Base-by-base conservation (phyloP, 768 basidiomycete genomes). In the Imleria badia region DNA sequence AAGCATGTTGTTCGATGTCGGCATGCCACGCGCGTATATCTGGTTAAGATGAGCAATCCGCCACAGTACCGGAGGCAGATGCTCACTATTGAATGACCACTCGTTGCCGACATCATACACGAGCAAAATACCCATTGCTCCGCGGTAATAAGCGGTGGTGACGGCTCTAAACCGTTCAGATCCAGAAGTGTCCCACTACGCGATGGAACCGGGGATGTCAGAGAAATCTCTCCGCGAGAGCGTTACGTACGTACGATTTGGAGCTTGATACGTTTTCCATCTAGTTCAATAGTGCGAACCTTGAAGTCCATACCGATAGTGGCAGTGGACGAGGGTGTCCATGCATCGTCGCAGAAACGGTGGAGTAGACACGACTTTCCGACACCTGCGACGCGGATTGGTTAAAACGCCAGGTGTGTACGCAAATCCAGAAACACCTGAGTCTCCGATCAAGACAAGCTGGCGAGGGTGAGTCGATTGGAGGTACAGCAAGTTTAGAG, bases 291-390 rank as follows among this genome's bases (percentile, higher is more conserved):
- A 48, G 95, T 98, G 31, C 96, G 87, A 75, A 98, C 98, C 87
- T 95, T 96, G 82, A 97, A 97, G 83, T 97, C 94, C 62, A 98
- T 95, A 55, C 96, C 97, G 72, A 99, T 99, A 52, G 97, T 99
- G 53, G 95, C 97, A 75, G 98, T 98, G 79, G 97, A 98, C 41
- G 91, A 94, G 45, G 95, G 95, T 33, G 97, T 98, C 94, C 95
- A 99, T 60, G 95, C 91, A 75, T 99, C 97, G 78, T 98, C 97
- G 71, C 94, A 98, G 84, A 99, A 99, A 60, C 94, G 89, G 57
- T 94, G 82, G 48, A 94, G 79, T 17, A 94, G 81, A 76, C 91
- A 94, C 26, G 95, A 98, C 80, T 99, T 95, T 59, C 96, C 94
- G 64, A 97, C 95, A 75, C 94, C 94, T 87, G 63, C 46, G 26